Conservation (phyloP, 106 monocot genomes). For the Gastrodia elata region DNA sequence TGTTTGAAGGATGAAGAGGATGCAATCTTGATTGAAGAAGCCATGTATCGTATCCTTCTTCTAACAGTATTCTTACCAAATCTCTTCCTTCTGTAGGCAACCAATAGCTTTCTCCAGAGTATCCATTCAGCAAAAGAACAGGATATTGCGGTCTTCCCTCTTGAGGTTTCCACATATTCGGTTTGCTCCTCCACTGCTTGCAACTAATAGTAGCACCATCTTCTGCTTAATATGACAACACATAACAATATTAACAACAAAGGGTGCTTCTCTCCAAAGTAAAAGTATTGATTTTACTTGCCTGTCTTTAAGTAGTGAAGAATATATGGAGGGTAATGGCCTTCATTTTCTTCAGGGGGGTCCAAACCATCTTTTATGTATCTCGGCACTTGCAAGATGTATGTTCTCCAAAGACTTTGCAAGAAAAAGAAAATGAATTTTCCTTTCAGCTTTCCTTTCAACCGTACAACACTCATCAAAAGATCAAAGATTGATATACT, state of each 20-base stretch:
- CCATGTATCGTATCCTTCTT: slow-evolving; percentile 32
- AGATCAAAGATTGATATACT: slow-evolving; percentile 18
- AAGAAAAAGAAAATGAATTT: slow-evolving; percentile 18
- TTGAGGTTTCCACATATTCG: background rate
- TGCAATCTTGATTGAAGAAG: slow-evolving; percentile 28
- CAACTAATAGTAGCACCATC: slow-evolving; percentile 25
- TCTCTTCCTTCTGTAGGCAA: slow-evolving; percentile 21
- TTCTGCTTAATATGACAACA: slow-evolving; percentile 13
- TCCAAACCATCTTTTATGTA: background rate
- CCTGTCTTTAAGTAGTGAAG: slow-evolving; percentile 29
- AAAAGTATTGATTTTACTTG: background rate
- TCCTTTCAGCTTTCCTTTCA: slow-evolving; percentile 20
- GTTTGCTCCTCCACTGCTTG: slow-evolving; percentile 15
- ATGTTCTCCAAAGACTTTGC: slow-evolving; percentile 32
- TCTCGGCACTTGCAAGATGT: slow-evolving; percentile 23
- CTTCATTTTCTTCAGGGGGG: background rate
- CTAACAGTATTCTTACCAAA: slow-evolving; percentile 20
- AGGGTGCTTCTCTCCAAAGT: background rate
- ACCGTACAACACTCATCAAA: slow-evolving; percentile 9
- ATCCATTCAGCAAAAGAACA: slow-evolving; percentile 26
- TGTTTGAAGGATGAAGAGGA: slow-evolving; percentile 27
- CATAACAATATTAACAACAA: background rate
- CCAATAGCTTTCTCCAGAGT: slow-evolving; percentile 16
- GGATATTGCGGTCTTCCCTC: slow-evolving; percentile 10
- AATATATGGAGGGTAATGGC: slow-evolving; percentile 17